Base-by-base conservation (phyloP, 768 basidiomycete genomes). In the Thelephora ganbajun region DNA sequence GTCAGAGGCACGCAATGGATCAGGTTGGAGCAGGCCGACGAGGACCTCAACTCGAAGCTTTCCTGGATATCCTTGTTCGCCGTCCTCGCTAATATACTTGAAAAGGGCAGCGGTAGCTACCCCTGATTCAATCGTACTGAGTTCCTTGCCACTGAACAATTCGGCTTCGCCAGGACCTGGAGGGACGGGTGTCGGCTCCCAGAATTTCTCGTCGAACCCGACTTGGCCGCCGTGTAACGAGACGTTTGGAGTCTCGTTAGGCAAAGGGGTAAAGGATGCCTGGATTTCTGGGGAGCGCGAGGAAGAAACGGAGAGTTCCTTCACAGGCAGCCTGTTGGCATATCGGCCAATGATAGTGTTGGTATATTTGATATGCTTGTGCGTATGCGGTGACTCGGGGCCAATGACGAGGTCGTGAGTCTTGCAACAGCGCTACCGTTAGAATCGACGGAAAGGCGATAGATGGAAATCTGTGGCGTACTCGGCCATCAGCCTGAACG, bases 341-440 rank as follows among this genome's bases (percentile, higher is more conserved):
- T 84, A 85, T 55, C 83, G 68, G 23, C 84, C 84, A 45, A 86
- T 69, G 57, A 84, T 69, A 9, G 78, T 76, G 63, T 86, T 85
- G 42, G 72, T 77, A 62, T 86, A 86, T 61, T 77, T 80, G 59
- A 80, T 72, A 11, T 59, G 61, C 30, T 66, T 59, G 59, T 85
- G 81, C 50, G 69, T 75, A 51, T 69, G 56, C 44, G 81, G 76
- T 39, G 66, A 61, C 63, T 83, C 78, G 35, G 84, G 83, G 14
- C 83, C 84, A 53, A 84, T 70, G 37, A 87, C 74, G 49, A 87
- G 72, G 60, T 86, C 84, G 62, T 86, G 80, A 5, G 79, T 82
- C 81, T 83, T 53, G 5, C 47, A 16, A 30, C 2, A 33, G 11
- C 9, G 26, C 4, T 30, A 4, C 26, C 9, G 26, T 30, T 30